A percentile compares a stretch with the other conserved stretches of the same genome.
phyloP scores from a whole-genome alignment of 768 basidiomycete species.

The Pulveroboletus sp. region DNA sequence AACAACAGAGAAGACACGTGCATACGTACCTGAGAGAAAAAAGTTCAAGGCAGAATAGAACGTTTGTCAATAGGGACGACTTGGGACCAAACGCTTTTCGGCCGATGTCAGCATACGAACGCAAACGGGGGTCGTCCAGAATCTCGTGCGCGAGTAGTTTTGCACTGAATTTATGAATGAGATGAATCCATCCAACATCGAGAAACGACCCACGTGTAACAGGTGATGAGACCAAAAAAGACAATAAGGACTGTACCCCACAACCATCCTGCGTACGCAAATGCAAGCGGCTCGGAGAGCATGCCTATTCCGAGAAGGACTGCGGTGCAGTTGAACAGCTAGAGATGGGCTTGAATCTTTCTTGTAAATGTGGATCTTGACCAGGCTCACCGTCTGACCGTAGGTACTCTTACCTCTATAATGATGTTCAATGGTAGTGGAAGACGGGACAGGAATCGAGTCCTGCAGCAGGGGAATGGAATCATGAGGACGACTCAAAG shows the following conservation, averaged over 20 bases:
- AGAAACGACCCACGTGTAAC: constrained; percentile 69
- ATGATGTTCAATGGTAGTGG: constrained; percentile 13
- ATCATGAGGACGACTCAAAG: background rate
- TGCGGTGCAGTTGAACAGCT: constrained; percentile 89
- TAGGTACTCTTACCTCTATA: constrained; percentile 62
- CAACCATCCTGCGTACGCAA: constrained; percentile 88
- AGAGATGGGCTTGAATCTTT: constrained; percentile 3
- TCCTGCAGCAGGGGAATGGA: background rate
- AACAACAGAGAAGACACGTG: background rate
- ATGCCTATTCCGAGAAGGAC: constrained; percentile 86
- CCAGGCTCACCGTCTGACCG: constrained; percentile 57
- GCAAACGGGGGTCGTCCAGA: constrained; percentile 57
- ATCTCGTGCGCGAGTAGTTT: constrained; percentile 82
- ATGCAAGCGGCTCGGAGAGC: constrained; percentile 85
- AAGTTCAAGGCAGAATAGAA: constrained; percentile 81
- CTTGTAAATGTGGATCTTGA: background rate
- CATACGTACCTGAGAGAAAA: constrained; percentile 69
- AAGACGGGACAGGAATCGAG: constrained; percentile 1
- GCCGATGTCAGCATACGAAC: constrained; percentile 88
- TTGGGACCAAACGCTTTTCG: constrained; percentile 80
- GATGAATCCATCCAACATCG: background rate
- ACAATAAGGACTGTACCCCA: constrained; percentile 69
- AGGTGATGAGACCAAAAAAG: constrained; percentile 74
- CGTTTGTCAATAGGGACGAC: constrained; percentile 58
- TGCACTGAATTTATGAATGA: constrained; percentile 48